A percentile compares a stretch with the other conserved stretches of the same genome.
These are phyloP conservation scores for Mucor irregularis DNA, from an alignment of 371 early-diverging fungal genomes.

Conservation along the genomic window DNA sequence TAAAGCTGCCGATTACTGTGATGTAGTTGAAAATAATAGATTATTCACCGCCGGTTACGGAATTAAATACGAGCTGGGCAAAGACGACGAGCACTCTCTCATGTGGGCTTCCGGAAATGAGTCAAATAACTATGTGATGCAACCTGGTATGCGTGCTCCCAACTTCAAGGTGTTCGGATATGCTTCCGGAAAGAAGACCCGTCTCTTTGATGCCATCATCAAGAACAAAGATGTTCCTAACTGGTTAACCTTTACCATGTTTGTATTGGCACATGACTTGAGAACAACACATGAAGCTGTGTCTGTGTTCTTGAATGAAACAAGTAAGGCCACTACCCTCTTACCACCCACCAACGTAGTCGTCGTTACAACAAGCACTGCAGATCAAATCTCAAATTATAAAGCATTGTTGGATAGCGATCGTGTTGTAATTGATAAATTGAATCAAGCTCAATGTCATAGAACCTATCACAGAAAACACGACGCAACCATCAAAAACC, in stretches of 20 bases:
- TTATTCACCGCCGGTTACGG: conserved; percentile 46
- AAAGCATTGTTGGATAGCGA: conserved; percentile 17
- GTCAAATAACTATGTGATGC: conserved; percentile 3
- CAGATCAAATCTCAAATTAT: conserved; percentile 22
- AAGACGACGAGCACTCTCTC: conserved; percentile 4
- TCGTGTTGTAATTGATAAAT: conserved; percentile 35
- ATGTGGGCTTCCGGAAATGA: conserved; percentile 4
- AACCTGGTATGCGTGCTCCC: conserved; percentile 46
- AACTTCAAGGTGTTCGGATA: conserved; percentile 39
- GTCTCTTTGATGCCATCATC: conserved; percentile 28
- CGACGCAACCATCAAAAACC: neutral
- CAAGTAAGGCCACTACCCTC: neutral
- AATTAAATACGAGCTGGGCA: conserved; percentile 25
- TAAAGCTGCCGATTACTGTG: conserved; percentile 31
- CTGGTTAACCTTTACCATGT: conserved; percentile 35
- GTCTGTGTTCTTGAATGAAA: conserved; percentile 16
- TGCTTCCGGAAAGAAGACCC: conserved; percentile 31
- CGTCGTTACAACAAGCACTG: conserved; percentile 36
- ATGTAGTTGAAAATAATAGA: conserved; percentile 35
- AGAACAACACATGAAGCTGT: conserved; percentile 14
- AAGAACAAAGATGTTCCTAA: conserved; percentile 7
- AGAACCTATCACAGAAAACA: conserved; percentile 23
- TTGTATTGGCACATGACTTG: conserved; percentile 36
- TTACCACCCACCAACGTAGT: conserved; percentile 17
- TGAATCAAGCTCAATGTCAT: conserved; percentile 47